phyloP scores from a whole-genome alignment of 306 rosid genomes.

The Morella rubra region DNA sequence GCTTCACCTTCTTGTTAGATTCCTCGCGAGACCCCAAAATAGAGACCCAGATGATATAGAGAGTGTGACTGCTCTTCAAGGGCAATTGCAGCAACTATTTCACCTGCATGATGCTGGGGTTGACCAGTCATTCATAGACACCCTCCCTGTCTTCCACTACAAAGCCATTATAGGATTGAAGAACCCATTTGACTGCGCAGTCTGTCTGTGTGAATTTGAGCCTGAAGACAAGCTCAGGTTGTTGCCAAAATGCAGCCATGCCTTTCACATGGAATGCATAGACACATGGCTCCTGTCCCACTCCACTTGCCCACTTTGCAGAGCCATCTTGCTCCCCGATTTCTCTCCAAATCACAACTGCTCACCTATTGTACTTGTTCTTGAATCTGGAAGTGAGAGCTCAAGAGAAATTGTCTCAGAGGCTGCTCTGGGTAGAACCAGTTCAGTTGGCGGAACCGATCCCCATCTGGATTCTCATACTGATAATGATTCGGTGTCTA shows the following conservation, averaged over 20 bases:
- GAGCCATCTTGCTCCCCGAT: slow-evolving; percentile 72
- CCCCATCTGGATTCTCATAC: slow-evolving; percentile 38
- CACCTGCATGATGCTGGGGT: slow-evolving; percentile 96
- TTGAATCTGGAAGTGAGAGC: slow-evolving; percentile 85
- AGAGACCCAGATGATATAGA: slow-evolving; percentile 66
- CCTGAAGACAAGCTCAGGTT: slow-evolving; percentile 79
- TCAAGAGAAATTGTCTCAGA: slow-evolving; percentile 67
- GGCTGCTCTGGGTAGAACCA: slow-evolving; percentile 43
- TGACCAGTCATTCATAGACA: slow-evolving; percentile 88
- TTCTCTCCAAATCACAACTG: slow-evolving; percentile 38
- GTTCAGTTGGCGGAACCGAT: slow-evolving; percentile 43
- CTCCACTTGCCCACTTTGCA: slow-evolving; percentile 92
- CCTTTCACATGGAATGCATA: slow-evolving; percentile 89
- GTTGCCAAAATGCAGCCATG: slow-evolving; percentile 92
- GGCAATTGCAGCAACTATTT: slow-evolving; percentile 90
- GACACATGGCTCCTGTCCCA: slow-evolving; percentile 97
- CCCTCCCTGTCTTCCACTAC: slow-evolving; percentile 81
- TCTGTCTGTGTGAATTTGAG: slow-evolving; percentile 92
- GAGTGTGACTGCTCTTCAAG: slow-evolving; percentile 79
- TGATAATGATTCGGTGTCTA: slow-evolving; percentile 42
- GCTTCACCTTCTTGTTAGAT: slow-evolving; percentile 87
- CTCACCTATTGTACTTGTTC: slow-evolving; percentile 77
- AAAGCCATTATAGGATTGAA: slow-evolving; percentile 78
- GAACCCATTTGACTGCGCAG: slow-evolving; percentile 92
- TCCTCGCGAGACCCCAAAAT: slow-evolving; percentile 56